A percentile compares a stretch with the other conserved stretches of the same genome.
phyloP scores from a whole-genome alignment of 78 protist species.

The Dictyostelium purpureum region DNA sequence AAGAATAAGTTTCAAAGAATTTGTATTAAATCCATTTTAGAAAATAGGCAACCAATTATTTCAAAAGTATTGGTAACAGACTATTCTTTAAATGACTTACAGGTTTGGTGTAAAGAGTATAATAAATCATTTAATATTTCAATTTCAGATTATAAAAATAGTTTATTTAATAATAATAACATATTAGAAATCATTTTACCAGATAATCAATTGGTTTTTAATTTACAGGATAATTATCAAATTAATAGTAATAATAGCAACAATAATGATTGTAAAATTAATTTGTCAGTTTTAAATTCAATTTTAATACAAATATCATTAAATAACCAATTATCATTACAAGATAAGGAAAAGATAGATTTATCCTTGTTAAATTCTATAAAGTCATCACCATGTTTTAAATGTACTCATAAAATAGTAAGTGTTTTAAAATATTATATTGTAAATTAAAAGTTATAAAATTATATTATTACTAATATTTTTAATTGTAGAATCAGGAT shows the following conservation, averaged over 20 bases:
- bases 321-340: background rate
- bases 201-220: background rate
- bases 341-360: background rate
- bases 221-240: background rate
- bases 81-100: background rate
- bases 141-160: background rate
- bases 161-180: background rate
- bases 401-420: conserved; percentile 2
- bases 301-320: conserved; percentile 22
- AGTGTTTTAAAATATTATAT: background rate
- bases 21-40: background rate
- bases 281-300: background rate
- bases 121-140: background rate
- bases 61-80: background rate
- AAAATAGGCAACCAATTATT: background rate
- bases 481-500: background rate
- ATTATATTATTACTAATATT: too few species aligned
- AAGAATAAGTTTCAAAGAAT: conserved; percentile 2
- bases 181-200: background rate
- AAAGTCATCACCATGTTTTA: background rate
- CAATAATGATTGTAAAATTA: background rate
- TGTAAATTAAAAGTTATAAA: background rate
- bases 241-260: background rate
- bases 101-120: conserved; percentile 25
- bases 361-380: conserved; percentile 9